These are phyloP conservation scores for Suillus brevipes DNA, from an alignment of 768 basidiomycete genomes.

Conservation along the genomic window DNA sequence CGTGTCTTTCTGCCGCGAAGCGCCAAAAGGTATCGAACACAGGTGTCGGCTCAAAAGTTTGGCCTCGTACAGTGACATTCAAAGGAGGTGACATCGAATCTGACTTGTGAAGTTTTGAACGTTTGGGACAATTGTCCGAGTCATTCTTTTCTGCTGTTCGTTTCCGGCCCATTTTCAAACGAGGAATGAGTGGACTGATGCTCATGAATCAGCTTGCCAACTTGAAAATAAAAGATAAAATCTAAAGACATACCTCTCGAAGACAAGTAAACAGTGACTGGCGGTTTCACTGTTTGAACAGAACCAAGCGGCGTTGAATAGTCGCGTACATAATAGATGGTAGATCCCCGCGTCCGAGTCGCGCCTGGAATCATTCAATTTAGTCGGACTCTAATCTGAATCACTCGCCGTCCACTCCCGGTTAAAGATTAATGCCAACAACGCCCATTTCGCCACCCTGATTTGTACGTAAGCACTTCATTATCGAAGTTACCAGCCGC, in stretches of 20 bases:
- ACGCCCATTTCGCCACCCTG: not conserved
- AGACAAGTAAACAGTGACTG: not conserved
- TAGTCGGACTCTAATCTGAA: not conserved
- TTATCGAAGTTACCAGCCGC: not conserved
- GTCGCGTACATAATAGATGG: not conserved
- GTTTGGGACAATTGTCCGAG: conserved; percentile 19
- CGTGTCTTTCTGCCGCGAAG: conserved; percentile 57
- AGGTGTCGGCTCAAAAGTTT: conserved; percentile 44
- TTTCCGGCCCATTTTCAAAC: conserved; percentile 17
- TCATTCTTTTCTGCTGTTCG: conserved; percentile 17
- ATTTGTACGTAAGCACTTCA: not conserved
- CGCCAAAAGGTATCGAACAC: conserved; percentile 65
- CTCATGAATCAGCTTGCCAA: not conserved
- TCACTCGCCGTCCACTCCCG: not conserved
- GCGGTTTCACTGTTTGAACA: not conserved
- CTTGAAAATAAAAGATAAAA: not conserved
- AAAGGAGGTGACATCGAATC: conserved; percentile 22
- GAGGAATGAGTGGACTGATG: not conserved
- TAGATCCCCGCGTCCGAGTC: not conserved
- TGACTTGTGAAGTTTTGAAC: conserved; percentile 25
- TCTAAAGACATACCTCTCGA: not conserved
- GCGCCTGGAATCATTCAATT: not conserved
- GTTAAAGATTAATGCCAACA: no score
- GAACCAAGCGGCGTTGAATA: conserved; percentile 1
- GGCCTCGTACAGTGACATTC: conserved; percentile 37